Percentiles rank a stretch among this genome's conserved stretches.
Evolutionary conservation across 495 filamentous ascomycete genomes (phyloP).

Genomic region (Evansstolkia leycettana): DNA sequence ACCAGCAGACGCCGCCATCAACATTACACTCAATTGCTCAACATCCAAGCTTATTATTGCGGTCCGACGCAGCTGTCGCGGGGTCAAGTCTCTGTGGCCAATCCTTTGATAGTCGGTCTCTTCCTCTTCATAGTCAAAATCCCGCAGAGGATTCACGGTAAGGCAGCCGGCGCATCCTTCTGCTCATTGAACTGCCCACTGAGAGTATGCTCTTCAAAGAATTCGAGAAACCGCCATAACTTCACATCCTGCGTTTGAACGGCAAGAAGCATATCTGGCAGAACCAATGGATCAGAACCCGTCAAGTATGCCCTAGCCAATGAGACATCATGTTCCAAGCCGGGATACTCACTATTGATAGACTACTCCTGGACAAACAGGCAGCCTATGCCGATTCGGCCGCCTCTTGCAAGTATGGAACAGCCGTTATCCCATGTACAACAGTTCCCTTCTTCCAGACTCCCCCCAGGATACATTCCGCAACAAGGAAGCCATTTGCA

Average conservation of each 20-base stretch:
- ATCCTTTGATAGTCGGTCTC: too few relatives aligned
- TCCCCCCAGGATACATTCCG: constrained; percentile 6
- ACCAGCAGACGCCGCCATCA: too few relatives aligned
- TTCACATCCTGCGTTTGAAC: background rate
- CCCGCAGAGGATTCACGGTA: background rate
- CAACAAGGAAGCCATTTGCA: constrained; percentile 7
- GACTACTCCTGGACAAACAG: constrained; percentile 16
- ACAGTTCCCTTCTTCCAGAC: constrained; percentile 4
- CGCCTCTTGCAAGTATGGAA: constrained; percentile 10
- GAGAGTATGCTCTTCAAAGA: background rate
- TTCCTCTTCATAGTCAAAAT: background rate
- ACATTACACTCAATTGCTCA: too few relatives aligned
- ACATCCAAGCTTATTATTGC: too few relatives aligned
- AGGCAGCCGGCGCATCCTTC: background rate
- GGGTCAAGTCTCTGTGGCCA: background rate
- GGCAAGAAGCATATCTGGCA: background rate
- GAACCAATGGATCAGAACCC: background rate
- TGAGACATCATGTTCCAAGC: too few relatives aligned
- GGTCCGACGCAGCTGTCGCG: too few relatives aligned
- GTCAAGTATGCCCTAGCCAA: background rate
- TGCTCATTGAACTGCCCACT: background rate
- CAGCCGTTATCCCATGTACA: constrained; percentile 11
- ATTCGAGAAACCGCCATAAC: background rate
- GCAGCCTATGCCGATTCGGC: constrained; percentile 11
- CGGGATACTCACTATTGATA: constrained; percentile 4